Evolutionary conservation across 225 moss, liverwort and hornwort species (phyloP).

Genomic region (Bryum argenteum): DNA sequence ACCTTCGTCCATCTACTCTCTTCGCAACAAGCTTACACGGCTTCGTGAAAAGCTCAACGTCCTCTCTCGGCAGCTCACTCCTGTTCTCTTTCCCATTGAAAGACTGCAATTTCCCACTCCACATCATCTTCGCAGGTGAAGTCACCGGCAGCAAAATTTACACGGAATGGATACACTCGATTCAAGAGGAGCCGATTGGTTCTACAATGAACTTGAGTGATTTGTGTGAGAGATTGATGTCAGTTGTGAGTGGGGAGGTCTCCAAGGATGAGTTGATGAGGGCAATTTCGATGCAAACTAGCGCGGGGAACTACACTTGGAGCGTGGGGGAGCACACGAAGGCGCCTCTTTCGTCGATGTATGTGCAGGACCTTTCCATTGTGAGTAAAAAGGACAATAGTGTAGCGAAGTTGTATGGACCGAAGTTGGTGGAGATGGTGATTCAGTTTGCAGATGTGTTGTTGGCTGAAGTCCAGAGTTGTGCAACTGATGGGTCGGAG

Average conservation of each 20-base stretch:
- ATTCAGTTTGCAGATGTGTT: slow-evolving; percentile 33
- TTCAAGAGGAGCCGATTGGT: slow-evolving; percentile 27
- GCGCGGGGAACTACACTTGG: slow-evolving; percentile 17
- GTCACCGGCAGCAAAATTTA: slow-evolving; percentile 20
- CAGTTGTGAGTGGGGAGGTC: slow-evolving; percentile 16
- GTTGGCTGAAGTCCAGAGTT: slow-evolving; percentile 35
- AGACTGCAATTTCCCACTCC: slow-evolving; percentile 40
- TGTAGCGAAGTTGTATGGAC: slow-evolving; percentile 36
- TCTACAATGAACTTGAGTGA: background rate
- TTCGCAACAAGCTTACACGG: slow-evolving; percentile 54
- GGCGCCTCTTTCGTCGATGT: slow-evolving; percentile 50
- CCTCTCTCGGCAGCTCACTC: slow-evolving; percentile 34
- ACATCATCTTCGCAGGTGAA: slow-evolving; percentile 48
- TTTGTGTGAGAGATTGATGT: slow-evolving; percentile 45
- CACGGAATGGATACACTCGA: slow-evolving; percentile 54
- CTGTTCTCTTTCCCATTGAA: slow-evolving; percentile 53
- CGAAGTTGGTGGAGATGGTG: slow-evolving; percentile 51
- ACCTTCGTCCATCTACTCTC: slow-evolving; percentile 38
- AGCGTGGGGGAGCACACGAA: slow-evolving; percentile 20
- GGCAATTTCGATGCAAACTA: slow-evolving; percentile 40
- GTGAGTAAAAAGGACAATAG: slow-evolving; percentile 20
- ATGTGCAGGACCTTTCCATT: slow-evolving; percentile 36
- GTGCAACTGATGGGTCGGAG: slow-evolving; percentile 15
- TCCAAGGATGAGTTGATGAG: slow-evolving; percentile 25
- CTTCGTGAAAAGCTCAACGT: slow-evolving; percentile 36